These are phyloP conservation scores for Cadophora sp. DNA, from an alignment of 2,329 filamentous ascomycete genomes.

Conservation along the genomic window DNA sequence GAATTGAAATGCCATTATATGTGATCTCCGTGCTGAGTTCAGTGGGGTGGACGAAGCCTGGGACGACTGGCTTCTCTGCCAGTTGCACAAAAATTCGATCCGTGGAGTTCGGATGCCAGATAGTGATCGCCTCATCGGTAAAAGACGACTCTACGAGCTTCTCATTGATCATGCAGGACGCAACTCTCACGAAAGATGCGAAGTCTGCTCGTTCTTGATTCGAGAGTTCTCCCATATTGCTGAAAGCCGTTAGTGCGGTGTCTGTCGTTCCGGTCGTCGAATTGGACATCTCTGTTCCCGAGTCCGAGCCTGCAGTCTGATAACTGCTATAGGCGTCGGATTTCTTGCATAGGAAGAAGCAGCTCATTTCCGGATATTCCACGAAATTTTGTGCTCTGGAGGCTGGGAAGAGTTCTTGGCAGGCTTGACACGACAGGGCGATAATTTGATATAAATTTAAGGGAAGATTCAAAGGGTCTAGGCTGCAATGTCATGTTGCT, in stretches of 20 bases:
- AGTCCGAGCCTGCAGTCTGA: slow-evolving; percentile 9
- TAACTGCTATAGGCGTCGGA: slow-evolving; percentile 2
- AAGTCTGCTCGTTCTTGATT: slow-evolving; percentile 10
- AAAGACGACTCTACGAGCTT: not conserved
- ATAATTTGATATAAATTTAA: not conserved
- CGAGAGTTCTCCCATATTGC: not conserved
- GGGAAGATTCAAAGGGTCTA: not conserved
- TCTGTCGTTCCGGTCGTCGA: not conserved
- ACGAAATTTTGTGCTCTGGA: not conserved
- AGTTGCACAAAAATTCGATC: not conserved
- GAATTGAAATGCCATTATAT: not conserved
- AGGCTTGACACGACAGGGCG: not conserved
- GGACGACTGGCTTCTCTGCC: not conserved
- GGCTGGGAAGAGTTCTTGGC: not conserved
- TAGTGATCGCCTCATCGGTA: not conserved
- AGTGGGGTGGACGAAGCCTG: not conserved
- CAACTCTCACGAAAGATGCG: not conserved
- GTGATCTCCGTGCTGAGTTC: not conserved
- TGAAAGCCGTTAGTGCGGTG: not conserved
- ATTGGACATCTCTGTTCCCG: not conserved
- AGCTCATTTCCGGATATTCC: not conserved
- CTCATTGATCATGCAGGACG: slow-evolving; percentile 11
- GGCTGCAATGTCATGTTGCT: slow-evolving; percentile 4
- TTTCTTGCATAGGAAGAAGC: slow-evolving; percentile 7
- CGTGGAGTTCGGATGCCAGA: not conserved